These are phyloP conservation scores for Microdochium bolleyi DNA, from an alignment of 2,329 filamentous ascomycete genomes.

Conservation along the genomic window DNA sequence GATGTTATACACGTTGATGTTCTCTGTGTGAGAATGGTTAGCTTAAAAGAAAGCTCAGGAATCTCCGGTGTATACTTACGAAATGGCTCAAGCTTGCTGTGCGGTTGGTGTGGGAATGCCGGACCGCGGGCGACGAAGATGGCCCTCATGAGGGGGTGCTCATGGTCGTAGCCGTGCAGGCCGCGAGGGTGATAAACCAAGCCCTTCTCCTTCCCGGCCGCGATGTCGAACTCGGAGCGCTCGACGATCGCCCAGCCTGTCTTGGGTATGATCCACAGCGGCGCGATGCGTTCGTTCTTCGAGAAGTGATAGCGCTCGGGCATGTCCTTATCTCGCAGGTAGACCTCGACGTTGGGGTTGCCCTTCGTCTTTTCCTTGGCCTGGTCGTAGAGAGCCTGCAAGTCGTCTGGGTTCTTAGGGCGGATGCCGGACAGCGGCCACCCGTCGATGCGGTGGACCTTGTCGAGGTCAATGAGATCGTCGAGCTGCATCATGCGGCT, in stretches of 20 bases:
- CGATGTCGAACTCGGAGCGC: constrained; percentile 69
- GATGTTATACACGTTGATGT: constrained; percentile 91
- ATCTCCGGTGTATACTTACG: constrained; percentile 48
- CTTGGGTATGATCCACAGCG: constrained; percentile 88
- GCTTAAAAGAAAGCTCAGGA: constrained; percentile 1
- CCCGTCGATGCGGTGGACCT: constrained; percentile 81
- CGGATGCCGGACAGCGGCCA: constrained; percentile 91
- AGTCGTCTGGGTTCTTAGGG: constrained; percentile 60
- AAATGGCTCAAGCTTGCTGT: constrained; percentile 72
- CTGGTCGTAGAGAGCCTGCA: constrained; percentile 59
- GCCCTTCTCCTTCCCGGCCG: constrained; percentile 54
- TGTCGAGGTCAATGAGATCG: constrained; percentile 69
- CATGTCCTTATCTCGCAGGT: constrained; percentile 82
- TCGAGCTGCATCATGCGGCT: constrained; percentile 81
- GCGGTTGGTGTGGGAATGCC: constrained; percentile 79
- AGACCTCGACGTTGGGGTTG: constrained; percentile 73
- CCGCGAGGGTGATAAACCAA: constrained; percentile 71
- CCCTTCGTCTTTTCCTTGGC: constrained; percentile 47
- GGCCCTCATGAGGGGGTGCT: constrained; percentile 90
- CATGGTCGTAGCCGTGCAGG: constrained; percentile 90
- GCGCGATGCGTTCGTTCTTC: constrained; percentile 82
- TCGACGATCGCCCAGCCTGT: constrained; percentile 88
- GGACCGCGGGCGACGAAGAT: constrained; percentile 91
- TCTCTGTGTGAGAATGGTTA: constrained; percentile 51
- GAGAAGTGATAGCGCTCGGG: constrained; percentile 88